phyloP scores from a whole-genome alignment of 805 yeast genomes.

The Nakazawaea siamensis region DNA sequence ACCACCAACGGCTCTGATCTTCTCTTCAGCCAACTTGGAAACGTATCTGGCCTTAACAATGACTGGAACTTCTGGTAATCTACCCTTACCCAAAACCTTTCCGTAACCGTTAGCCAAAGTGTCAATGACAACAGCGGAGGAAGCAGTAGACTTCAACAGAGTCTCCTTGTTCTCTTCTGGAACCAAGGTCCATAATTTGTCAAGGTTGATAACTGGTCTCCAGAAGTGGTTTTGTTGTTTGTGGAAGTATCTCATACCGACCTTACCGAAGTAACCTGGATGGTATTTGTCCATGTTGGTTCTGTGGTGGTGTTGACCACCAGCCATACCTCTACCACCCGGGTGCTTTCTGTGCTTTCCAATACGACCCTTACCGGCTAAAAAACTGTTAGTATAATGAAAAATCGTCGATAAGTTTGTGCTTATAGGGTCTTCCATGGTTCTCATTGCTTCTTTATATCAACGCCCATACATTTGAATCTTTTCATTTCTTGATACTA shows the following conservation, averaged over 20 bases:
- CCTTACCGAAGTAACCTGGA: slow-evolving; percentile 99
- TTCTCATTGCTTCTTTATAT: no score
- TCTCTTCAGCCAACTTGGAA: slow-evolving; percentile 98
- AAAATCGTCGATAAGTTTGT: no score
- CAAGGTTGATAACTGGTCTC: slow-evolving; percentile 97
- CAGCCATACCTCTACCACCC: slow-evolving; percentile 99
- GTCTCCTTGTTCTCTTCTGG: slow-evolving; percentile 92
- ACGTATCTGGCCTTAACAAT: slow-evolving; percentile 99
- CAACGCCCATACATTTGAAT: not conserved
- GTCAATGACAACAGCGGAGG: slow-evolving; percentile 95
- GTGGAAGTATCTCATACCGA: slow-evolving; percentile 99
- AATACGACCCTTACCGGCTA: slow-evolving; percentile 99
- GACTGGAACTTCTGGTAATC: slow-evolving; percentile 96
- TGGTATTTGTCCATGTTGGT: slow-evolving; percentile 99
- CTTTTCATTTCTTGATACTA: not conserved
- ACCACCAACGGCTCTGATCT: slow-evolving; percentile 99
- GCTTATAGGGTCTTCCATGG: no score
- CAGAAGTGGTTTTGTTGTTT: slow-evolving; percentile 90
- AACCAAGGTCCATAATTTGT: slow-evolving; percentile 96
- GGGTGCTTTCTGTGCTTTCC: slow-evolving; percentile 99
- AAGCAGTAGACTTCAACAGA: slow-evolving; percentile 75
- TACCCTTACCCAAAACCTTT: slow-evolving; percentile 99
- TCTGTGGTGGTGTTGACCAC: slow-evolving; percentile 99
- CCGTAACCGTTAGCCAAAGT: slow-evolving; percentile 99
- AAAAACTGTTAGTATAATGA: slow-evolving; percentile 5